Evolutionary conservation across 306 rosid genomes (phyloP), one percentile per base, ranked within the genome.

Genomic region (Luffa acutangula): DNA sequence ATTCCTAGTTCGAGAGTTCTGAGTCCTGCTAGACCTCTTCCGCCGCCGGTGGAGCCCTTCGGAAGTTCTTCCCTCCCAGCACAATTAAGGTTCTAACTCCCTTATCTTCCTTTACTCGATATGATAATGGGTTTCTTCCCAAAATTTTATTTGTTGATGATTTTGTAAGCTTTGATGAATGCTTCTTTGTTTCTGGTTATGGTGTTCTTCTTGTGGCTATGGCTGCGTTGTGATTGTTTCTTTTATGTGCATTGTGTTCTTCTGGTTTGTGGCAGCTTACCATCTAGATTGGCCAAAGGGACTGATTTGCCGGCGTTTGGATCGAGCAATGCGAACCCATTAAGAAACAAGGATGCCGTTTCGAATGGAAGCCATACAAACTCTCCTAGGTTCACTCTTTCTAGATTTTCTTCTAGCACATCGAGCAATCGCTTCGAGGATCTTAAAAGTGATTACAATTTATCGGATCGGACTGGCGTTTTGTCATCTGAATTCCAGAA

Each of bases 391-490:
- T 42, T 82, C 21, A 78, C 82, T 54, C 83, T 82, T 51, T 88
- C 96, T 37, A 85, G 96, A 89, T 80, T 87, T 80, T 88, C 96
- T 69, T 88, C 94, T 53, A 84, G 79, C 82, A 85, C 79, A 56
- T 45, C 89, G 34, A 76, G 77, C 43, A 87, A 81, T 78, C 81
- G 74, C 66, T 80, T 80, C 71, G 89, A 87, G 74, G 87, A 85
- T 34, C 74, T 34, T 81, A 84, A 72, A 69, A 82, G 49, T 56
- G 91, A 77, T 57, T 13, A 31, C 46, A 80, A 74, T 71, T 75
- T 83, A 25, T 79, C 86, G 20, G 46, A 79, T 84, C 75, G 78
- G 43, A 85, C 80, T 48, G 87, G 85, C 76, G 78, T 81, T 46
- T 84, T 87, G 9, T 81, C 91, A 42, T 85, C 81, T 31, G 59